These are phyloP conservation scores for Plasmodium ovale DNA, from an alignment of 169 alveolate genomes.

Conservation along the genomic window DNA sequence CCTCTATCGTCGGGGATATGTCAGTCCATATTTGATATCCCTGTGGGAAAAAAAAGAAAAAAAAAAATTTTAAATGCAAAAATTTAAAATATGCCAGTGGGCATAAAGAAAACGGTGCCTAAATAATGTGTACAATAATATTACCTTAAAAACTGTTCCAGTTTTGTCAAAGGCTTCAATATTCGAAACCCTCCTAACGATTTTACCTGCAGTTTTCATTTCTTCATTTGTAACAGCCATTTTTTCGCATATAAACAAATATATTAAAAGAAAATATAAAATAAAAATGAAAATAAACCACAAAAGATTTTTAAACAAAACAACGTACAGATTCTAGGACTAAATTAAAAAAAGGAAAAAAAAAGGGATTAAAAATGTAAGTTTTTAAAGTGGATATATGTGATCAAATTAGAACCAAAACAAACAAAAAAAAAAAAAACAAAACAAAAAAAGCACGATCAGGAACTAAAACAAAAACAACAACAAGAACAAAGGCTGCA, in stretches of 20 bases:
- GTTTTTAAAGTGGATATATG: slow-evolving; percentile 2
- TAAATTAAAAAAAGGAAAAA: slow-evolving; percentile 3
- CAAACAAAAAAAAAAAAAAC: slow-evolving; percentile 18
- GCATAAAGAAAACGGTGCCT: no score
- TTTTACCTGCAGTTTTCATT: slow-evolving; percentile 67
- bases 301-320: slow-evolving; percentile 5
- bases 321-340: slow-evolving; percentile 26
- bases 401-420: slow-evolving; percentile 4
- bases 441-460: neutral
- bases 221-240: slow-evolving; percentile 76
- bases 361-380: neutral
- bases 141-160: slow-evolving; percentile 70
- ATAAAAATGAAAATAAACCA: slow-evolving; percentile 3
- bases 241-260: slow-evolving; percentile 14
- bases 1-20: slow-evolving; percentile 91
- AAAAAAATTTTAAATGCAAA: neutral
- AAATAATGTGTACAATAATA: neutral
- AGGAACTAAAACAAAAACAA: slow-evolving; percentile 9
- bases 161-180: slow-evolving; percentile 70
- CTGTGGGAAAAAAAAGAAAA: slow-evolving; percentile 71
- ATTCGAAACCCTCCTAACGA: slow-evolving; percentile 70
- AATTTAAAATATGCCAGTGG: neutral
- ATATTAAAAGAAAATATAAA: slow-evolving; percentile 13
- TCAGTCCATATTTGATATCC: slow-evolving; percentile 94
- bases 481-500: neutral